A percentile compares a stretch with the other conserved stretches of the same genome.
These are phyloP conservation scores for Ceratocystis smalleyi DNA, from an alignment of 2,329 filamentous ascomycete genomes.

Conservation along the genomic window DNA sequence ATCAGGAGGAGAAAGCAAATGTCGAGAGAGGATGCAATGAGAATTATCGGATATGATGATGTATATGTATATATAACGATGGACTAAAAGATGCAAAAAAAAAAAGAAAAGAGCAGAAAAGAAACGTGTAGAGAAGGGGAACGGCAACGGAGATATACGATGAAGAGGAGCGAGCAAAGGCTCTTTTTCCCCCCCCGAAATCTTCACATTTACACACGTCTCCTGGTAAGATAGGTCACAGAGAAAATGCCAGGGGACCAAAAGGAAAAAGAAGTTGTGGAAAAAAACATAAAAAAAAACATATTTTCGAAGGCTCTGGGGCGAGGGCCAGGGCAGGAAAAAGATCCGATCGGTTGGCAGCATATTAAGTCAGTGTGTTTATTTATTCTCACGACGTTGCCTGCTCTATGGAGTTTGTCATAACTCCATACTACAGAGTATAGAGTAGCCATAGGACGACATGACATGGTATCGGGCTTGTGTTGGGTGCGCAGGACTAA, in stretches of 20 bases:
- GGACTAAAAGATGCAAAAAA: too few relatives aligned
- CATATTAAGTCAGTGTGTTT: conserved; percentile 3
- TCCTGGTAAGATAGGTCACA: not conserved
- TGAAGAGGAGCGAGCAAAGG: not conserved
- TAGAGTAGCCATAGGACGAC: too few relatives aligned
- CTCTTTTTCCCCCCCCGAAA: not conserved
- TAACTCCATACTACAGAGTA: not conserved
- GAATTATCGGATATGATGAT: not conserved
- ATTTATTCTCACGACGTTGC: not conserved
- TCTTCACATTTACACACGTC: not conserved
- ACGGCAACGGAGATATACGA: not conserved
- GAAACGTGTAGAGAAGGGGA: not conserved
- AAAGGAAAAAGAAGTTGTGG: not conserved
- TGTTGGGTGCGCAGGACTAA: too few relatives aligned
- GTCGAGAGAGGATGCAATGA: not conserved
- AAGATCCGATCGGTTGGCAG: conserved; percentile 3
- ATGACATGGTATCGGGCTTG: too few relatives aligned
- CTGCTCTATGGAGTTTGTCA: not conserved
- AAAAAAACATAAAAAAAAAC: not conserved
- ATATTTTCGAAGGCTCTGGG: not conserved
- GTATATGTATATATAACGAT: not conserved
- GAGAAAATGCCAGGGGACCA: not conserved
- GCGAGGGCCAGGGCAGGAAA: conserved; percentile 7
- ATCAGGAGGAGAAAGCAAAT: not conserved
- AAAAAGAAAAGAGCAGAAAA: not conserved